A percentile compares a stretch with the other conserved stretches of the same genome.
Evolutionary conservation across 768 basidiomycete genomes (phyloP).

Genomic region (Collybia nuda): DNA sequence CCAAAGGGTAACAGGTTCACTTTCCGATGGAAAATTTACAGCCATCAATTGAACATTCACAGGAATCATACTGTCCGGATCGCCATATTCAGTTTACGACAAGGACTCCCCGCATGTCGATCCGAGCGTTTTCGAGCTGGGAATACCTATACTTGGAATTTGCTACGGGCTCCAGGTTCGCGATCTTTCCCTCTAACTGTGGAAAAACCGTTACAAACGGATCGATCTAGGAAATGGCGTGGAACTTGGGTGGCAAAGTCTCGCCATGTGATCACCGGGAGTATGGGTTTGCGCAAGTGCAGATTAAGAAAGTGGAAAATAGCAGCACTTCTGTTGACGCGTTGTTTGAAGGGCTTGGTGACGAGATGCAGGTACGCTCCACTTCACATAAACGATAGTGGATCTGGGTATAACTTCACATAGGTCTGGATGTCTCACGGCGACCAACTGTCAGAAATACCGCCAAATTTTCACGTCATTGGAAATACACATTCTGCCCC

Average conservation of each 20-base stretch:
- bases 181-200: background rate
- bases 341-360: constrained; percentile 85
- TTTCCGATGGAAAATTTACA: background rate
- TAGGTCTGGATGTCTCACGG: constrained; percentile 99
- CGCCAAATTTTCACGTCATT: constrained; percentile 83
- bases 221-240: constrained; percentile 80
- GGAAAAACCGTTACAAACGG: background rate
- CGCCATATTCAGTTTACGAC: constrained; percentile 98
- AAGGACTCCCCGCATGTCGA: constrained; percentile 91
- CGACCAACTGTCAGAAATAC: constrained; percentile 84
- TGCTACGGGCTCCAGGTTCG: constrained; percentile 94
- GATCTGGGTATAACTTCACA: constrained; percentile 1
- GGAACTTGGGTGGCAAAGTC: constrained; percentile 82
- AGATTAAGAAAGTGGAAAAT: constrained; percentile 63
- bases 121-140: constrained; percentile 83
- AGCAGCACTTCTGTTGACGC: constrained; percentile 56
- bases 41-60: constrained; percentile 6
- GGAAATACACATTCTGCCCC: constrained; percentile 87
- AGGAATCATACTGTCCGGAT: constrained; percentile 96
- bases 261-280: constrained; percentile 88
- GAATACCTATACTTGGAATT: constrained; percentile 92
- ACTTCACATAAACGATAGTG: background rate
- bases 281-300: constrained; percentile 88
- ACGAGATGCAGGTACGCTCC: constrained; percentile 76
- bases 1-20: constrained; percentile 72